Evolutionary conservation across 345 rosid genomes (phyloP), one percentile per base, ranked within the genome.

Genomic region (Mangifera indica): DNA sequence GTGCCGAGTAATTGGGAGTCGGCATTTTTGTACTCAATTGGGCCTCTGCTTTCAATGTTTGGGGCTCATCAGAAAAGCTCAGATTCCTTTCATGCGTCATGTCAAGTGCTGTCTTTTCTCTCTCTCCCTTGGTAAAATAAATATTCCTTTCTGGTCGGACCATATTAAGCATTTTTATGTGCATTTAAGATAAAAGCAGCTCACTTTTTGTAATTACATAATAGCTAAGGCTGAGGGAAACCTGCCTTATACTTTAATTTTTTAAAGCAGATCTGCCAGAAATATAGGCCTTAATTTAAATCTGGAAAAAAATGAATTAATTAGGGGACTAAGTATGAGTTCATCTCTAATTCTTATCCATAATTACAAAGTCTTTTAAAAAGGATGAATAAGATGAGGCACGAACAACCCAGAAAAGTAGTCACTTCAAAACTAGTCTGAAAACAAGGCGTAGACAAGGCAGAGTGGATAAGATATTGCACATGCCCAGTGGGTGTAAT

Each of bases 11-110:
- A 68, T 62, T 63, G 76, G 71, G 71, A 62, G 60, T 75, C 59
- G 80, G 70, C 77, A 53, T 5, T 60, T 58, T 63, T 18, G 70
- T 46, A 51, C 22, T 56, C 48, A 26, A 55, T 77, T 79, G 80
- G 80, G 70, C 61, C 78, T 69, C 21, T 51, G 0, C 8, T 24
- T 55, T 4, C 57, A 51, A 58, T 34, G 25, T 32, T 60, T 26
- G 45, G 32, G 60, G 65, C 62, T 78, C 52, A 26, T 3, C 52
- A 62, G 18, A 48, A 67, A 71, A 63, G 72, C 77, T 66, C 58
- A 70, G 86, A 83, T 85, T 83, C 88, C 84, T 69, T 83, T 70
- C 24, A 25, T 12, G 17, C 34, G 80, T 80, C 84, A 60, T 29
- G 32, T 29, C 32, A 29, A 29, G 32, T 29, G 32, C 3, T 29